Evolutionary conservation across 306 rosid species (phyloP).

Genomic region (Potentilla sterilis): DNA sequence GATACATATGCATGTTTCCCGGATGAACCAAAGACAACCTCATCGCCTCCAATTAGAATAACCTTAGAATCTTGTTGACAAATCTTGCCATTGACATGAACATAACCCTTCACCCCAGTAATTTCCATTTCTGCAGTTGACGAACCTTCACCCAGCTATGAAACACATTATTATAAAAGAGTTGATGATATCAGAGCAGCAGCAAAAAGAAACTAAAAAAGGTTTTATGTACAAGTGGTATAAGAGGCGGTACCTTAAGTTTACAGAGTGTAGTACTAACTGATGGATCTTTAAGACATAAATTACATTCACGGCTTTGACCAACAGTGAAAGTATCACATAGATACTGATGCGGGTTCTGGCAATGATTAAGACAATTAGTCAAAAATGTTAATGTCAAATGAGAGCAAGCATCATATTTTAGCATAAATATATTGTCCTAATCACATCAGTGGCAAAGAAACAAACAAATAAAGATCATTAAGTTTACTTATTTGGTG

Average conservation of each 20-base stretch:
- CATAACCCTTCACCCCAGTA: slow-evolving; percentile 65
- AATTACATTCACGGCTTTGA: slow-evolving; percentile 75
- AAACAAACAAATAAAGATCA: background rate
- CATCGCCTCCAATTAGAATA: slow-evolving; percentile 79
- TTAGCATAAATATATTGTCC: background rate
- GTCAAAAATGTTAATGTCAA: slow-evolving; percentile 23
- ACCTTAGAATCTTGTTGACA: slow-evolving; percentile 47
- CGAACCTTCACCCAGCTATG: slow-evolving; percentile 58
- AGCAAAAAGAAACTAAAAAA: slow-evolving; percentile 18
- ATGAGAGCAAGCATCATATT: background rate
- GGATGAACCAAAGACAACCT: slow-evolving; percentile 64
- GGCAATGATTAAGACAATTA: slow-evolving; percentile 39
- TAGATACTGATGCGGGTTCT: slow-evolving; percentile 73
- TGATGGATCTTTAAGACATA: slow-evolving; percentile 68
- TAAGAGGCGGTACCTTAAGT: slow-evolving; percentile 61
- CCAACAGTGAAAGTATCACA: slow-evolving; percentile 69
- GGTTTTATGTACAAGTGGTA: slow-evolving; percentile 6
- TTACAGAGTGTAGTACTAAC: slow-evolving; percentile 65
- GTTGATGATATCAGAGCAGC: slow-evolving; percentile 2
- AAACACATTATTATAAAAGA: slow-evolving; percentile 25
- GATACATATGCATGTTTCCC: slow-evolving; percentile 95
- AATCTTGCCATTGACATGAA: slow-evolving; percentile 70
- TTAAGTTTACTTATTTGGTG: background rate
- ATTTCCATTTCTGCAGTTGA: slow-evolving; percentile 73
- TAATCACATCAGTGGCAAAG: background rate